Base-by-base conservation (phyloP, 1,139 yeast genomes). In the Suhomyces ambrosiae region DNA sequence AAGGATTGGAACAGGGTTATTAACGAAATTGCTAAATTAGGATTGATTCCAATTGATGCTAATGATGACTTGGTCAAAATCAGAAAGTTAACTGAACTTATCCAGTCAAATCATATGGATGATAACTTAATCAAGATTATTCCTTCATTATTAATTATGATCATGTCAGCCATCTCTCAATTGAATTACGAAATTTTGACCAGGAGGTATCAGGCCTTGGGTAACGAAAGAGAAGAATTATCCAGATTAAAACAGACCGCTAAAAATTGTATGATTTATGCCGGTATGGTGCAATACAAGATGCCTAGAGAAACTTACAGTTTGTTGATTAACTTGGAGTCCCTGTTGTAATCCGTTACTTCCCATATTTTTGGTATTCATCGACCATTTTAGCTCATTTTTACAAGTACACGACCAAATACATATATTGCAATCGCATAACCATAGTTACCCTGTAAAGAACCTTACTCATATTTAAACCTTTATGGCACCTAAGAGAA, bases 271-370 rank as follows among this genome's bases (percentile, higher is more conserved):
- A 88, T 90, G 88, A 79, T 90, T 3, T 94, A 85, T 60, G 96
- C 97, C 9, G 97, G 97, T 39, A 85, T 92, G 83, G 86, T 92
- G 27, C 96, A 89, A 62, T 90, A 87, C 63, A 82, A 86, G 57
- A 88, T 92, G 95, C 96, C 97, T 4, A 75, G 95, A 45, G 97
- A 90, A 54, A 82, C 89, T 0, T 89, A 87, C 58, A 79, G 88
- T 50, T 74, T 80, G 36, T 67, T 89, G 54, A 83, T 88, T 30
- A 79, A 76, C 47, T 68, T 89, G 44, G 96, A 88, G 57, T 75
- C 84, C 14, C 68, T 65, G 54, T 60, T 58, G 42, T 65, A 38
- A 32, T 18, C n/a, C n/a, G n/a, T n/a, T n/a, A n/a, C n/a, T n/a
- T n/a, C n/a, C n/a, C n/a, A n/a, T n/a, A n/a, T n/a, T n/a, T n/a